Conservation (phyloP, 2,329 filamentous ascomycete species). For the Ceratocystis lukuohia region DNA sequence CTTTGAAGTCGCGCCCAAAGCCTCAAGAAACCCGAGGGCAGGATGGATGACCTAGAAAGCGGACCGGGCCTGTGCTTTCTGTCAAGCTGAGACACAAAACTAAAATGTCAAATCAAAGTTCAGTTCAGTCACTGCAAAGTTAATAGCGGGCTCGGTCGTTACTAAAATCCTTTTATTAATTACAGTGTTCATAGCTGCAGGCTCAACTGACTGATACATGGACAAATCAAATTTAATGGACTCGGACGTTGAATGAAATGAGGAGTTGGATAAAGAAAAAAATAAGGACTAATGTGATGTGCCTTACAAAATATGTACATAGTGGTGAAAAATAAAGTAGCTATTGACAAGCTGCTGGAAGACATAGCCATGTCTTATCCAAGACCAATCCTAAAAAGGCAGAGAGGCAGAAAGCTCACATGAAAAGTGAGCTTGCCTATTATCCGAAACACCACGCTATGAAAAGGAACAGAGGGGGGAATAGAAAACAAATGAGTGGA, state of each 20-base stretch:
- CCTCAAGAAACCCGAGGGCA: not conserved
- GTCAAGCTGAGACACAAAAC: not conserved
- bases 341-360: not conserved
- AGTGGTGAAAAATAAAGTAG: not conserved
- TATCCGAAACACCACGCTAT: conserved; percentile 7
- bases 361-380: not conserved
- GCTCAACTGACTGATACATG: not conserved
- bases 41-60: not conserved
- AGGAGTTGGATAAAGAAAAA: not conserved
- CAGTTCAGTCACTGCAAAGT: not conserved
- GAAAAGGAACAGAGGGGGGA: conserved; percentile 10
- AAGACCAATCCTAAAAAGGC: not conserved
- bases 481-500: conserved; percentile 5
- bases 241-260: not conserved
- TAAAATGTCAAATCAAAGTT: not conserved
- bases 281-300: not conserved
- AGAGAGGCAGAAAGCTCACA: conserved; percentile 3
- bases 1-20: not conserved
- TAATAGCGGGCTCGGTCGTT: not conserved
- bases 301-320: not conserved
- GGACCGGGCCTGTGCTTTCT: conserved; percentile 6
- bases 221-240: not conserved
- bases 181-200: not conserved
- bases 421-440: not conserved
- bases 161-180: not conserved